Evolutionary conservation across 2,329 filamentous ascomycete species (phyloP).

Genomic region (Colletotrichum sp.): DNA sequence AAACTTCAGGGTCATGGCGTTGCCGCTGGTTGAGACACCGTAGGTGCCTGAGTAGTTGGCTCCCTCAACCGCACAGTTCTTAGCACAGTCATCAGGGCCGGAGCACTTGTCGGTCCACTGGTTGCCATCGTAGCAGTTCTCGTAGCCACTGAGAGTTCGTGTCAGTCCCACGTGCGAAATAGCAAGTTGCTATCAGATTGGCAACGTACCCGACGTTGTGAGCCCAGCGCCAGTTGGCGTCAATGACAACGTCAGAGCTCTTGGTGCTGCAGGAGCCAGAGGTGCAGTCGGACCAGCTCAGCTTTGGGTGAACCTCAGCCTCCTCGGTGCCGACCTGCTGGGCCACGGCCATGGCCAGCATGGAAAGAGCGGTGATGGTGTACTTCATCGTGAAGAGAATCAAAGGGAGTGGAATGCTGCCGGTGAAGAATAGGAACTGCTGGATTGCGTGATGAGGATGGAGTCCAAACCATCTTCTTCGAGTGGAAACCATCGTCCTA

Average conservation of each 20-base stretch:
- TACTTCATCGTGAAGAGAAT: constrained; percentile 15
- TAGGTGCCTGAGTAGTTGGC: constrained; percentile 47
- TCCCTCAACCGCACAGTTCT: constrained; percentile 46
- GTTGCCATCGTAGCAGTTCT: constrained; percentile 42
- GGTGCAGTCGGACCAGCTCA: constrained; percentile 30
- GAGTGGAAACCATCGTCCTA: neutral
- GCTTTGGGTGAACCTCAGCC: constrained; percentile 27
- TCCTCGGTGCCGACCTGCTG: constrained; percentile 28
- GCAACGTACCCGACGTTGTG: constrained; percentile 33
- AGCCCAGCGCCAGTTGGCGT: constrained; percentile 56
- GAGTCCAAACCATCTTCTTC: neutral
- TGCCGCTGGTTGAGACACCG: constrained; percentile 48
- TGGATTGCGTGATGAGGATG: neutral
- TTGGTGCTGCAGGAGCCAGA: constrained; percentile 39
- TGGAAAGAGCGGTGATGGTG: constrained; percentile 19
- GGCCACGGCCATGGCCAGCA: constrained; percentile 24
- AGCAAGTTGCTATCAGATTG: constrained; percentile 40
- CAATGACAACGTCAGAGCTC: constrained; percentile 47
- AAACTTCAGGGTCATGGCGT: constrained; percentile 52
- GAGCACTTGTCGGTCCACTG: constrained; percentile 31
- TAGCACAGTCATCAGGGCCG: constrained; percentile 37
- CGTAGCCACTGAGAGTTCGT: neutral
- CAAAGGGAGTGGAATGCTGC: neutral
- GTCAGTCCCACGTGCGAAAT: neutral
- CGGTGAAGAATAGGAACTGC: neutral